phyloP scores from a whole-genome alignment of 2,329 filamentous ascomycete species.

The Penicillium freii region DNA sequence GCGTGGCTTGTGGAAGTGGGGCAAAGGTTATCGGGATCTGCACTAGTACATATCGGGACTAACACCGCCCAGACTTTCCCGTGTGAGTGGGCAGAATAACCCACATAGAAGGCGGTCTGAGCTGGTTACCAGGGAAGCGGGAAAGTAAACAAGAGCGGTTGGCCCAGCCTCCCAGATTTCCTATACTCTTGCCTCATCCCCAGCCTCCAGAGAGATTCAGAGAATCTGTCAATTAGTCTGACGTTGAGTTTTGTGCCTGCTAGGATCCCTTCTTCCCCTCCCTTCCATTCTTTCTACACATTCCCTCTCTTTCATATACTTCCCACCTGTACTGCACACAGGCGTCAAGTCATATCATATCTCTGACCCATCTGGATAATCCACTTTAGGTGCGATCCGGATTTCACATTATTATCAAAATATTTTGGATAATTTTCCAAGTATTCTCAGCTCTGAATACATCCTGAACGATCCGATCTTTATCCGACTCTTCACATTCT shows the following conservation, averaged over 20 bases:
- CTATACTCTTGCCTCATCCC: constrained; percentile 28
- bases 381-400: constrained; percentile 24
- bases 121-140: constrained; percentile 37
- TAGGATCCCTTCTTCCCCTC: constrained; percentile 35
- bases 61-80: constrained; percentile 2
- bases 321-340: constrained; percentile 15
- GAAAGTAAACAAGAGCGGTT: constrained; percentile 43
- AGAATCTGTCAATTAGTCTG: constrained; percentile 17
- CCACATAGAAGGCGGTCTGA: constrained; percentile 30
- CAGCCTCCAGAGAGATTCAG: constrained; percentile 34
- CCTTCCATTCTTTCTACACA: constrained; percentile 32
- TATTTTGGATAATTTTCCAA: constrained; percentile 1
- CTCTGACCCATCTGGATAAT: constrained; percentile 27
- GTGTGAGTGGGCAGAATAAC: constrained; percentile 10
- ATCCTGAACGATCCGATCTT: constrained; percentile 6
- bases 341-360: constrained; percentile 16
- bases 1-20: constrained; percentile 19
- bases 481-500: constrained; percentile 18
- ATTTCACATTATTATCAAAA: constrained; percentile 12
- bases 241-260: constrained; percentile 29
- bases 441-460: constrained; percentile 3
- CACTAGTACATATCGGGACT: constrained; percentile 11
- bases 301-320: constrained; percentile 24
- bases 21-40: constrained; percentile 14
- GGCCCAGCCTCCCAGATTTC: constrained; percentile 42